Conservation (phyloP, 1,139 yeast genomes). For the Scheffersomyces segobiensis region DNA sequence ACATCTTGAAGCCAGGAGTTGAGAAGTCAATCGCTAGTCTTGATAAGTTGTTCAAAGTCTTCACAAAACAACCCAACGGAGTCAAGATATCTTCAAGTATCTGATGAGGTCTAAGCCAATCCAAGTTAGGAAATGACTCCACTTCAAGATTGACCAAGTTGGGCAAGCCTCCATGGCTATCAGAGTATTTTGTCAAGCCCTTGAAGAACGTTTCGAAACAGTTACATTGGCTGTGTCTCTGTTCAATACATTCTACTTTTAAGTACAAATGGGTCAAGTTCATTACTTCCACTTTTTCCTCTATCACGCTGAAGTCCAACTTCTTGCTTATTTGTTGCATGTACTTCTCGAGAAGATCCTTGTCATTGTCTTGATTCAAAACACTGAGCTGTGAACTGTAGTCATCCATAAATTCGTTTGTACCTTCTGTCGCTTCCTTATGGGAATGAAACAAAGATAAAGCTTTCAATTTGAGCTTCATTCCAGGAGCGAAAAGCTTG, state of each 20-base stretch:
- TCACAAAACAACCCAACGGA: slow-evolving; percentile 34
- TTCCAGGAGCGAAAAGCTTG: slow-evolving; percentile 19
- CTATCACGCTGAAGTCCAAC: slow-evolving; percentile 22
- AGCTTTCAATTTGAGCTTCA: slow-evolving; percentile 30
- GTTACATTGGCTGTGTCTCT: slow-evolving; percentile 23
- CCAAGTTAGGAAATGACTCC: slow-evolving; percentile 36
- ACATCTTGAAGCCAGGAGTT: slow-evolving; percentile 44
- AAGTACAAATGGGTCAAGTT: slow-evolving; percentile 25
- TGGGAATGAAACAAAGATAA: slow-evolving; percentile 38
- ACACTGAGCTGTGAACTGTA: neutral
- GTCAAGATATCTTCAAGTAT: slow-evolving; percentile 31
- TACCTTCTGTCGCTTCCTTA: slow-evolving; percentile 17
- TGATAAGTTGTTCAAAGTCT: slow-evolving; percentile 22
- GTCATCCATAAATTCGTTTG: slow-evolving; percentile 4
- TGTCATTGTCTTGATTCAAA: slow-evolving; percentile 1
- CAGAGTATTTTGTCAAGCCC: slow-evolving; percentile 25
- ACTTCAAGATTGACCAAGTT: slow-evolving; percentile 31
- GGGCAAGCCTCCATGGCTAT: slow-evolving; percentile 28
- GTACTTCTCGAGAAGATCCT: slow-evolving; percentile 10
- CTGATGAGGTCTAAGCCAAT: slow-evolving; percentile 43
- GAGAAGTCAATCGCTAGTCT: slow-evolving; percentile 35
- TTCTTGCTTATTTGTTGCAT: slow-evolving; percentile 19
- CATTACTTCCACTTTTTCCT: slow-evolving; percentile 27
- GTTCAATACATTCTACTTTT: slow-evolving; percentile 37
- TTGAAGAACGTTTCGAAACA: slow-evolving; percentile 35